Conservation (phyloP, 2,329 filamentous ascomycete species). For the Aspergillus chevalieri region DNA sequence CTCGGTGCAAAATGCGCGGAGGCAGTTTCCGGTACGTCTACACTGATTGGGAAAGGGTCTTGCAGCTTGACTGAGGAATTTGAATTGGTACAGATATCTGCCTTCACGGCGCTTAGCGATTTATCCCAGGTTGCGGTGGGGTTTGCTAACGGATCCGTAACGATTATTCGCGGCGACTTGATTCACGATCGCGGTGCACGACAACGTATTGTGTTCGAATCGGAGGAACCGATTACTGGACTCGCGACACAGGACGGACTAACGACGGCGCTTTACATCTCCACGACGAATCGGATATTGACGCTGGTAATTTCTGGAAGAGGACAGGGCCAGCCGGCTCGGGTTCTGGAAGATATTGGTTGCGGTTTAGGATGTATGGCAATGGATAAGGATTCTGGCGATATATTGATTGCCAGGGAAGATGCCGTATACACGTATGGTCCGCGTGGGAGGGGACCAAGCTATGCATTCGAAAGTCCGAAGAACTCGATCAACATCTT, state of each 20-base stretch:
- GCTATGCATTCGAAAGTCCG: conserved; percentile 82
- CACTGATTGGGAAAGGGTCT: not conserved
- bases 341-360: conserved; percentile 80
- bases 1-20: conserved; percentile 79
- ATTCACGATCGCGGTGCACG: conserved; percentile 92
- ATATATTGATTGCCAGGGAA: conserved; percentile 86
- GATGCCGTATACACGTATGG: conserved; percentile 96
- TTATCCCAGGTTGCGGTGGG: conserved; percentile 89
- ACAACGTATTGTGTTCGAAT: conserved; percentile 92
- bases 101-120: conserved; percentile 80
- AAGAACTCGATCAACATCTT: conserved; percentile 77
- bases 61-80: conserved; percentile 2
- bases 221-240: conserved; percentile 90
- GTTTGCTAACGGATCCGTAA: conserved; percentile 92
- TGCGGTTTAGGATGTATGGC: conserved; percentile 96
- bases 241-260: conserved; percentile 65
- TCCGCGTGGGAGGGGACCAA: conserved; percentile 74
- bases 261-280: conserved; percentile 77
- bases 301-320: conserved; percentile 81
- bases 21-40: conserved; percentile 73
- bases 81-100: conserved; percentile 52
- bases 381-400: conserved; percentile 68
- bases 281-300: conserved; percentile 80
- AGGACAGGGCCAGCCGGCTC: conserved; percentile 81
- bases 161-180: conserved; percentile 85